phyloP scores from a whole-genome alignment of 768 basidiomycete genomes.

The Pseudohyphozyma bogoriensis region DNA sequence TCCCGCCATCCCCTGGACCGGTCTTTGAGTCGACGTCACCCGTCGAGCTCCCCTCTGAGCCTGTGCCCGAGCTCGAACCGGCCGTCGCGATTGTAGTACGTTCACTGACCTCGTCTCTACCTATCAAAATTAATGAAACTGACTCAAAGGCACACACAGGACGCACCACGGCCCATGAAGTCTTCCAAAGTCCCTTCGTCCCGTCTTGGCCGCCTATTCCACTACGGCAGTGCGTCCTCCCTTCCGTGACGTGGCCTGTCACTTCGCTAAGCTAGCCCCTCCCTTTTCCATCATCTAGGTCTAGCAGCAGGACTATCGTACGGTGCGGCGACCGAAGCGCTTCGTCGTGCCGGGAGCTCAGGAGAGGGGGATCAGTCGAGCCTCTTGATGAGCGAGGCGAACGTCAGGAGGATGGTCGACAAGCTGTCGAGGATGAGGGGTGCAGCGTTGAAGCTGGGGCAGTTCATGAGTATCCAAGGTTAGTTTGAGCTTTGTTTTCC shows the following conservation, averaged over 20 bases:
- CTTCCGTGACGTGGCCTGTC: not conserved
- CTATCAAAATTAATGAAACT: not conserved
- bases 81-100: not conserved
- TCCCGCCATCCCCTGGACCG: not conserved
- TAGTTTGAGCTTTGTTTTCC: conserved; percentile 5
- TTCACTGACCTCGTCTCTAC: too few relatives aligned
- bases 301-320: conserved; percentile 79
- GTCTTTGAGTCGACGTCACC: not conserved
- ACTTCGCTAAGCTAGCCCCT: too few relatives aligned
- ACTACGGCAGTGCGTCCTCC: conserved; percentile 66
- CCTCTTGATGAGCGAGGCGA: conserved; percentile 80
- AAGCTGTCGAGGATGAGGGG: conserved; percentile 94
- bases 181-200: conserved; percentile 85
- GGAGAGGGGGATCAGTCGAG: conserved; percentile 40
- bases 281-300: conserved; percentile 44
- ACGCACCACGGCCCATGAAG: not conserved
- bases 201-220: conserved; percentile 74
- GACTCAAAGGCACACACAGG: not conserved
- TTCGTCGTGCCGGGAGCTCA: conserved; percentile 53
- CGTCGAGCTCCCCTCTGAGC: too few relatives aligned
- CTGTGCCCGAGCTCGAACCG: too few relatives aligned
- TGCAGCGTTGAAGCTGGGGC: conserved; percentile 89
- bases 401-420: conserved; percentile 75
- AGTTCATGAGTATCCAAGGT: conserved; percentile 96
- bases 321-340: conserved; percentile 76